Conservation (phyloP, 2,329 filamentous ascomycete genomes). For the Neospermospora avenae region DNA sequence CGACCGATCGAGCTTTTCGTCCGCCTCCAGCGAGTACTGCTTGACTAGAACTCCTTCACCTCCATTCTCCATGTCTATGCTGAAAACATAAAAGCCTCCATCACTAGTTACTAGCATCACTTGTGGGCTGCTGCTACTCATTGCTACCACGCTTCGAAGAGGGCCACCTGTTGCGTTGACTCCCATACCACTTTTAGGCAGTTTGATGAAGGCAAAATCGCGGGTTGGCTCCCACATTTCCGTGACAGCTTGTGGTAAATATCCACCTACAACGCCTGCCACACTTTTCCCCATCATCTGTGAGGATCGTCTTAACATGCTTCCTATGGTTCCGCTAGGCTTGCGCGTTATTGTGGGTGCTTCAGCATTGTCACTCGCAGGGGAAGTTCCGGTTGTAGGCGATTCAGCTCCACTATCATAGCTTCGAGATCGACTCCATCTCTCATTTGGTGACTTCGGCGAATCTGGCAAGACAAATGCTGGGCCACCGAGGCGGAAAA, state of each 20-base stretch:
- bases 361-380: constrained; percentile 31
- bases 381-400: constrained; percentile 34
- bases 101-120: constrained; percentile 98
- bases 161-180: constrained; percentile 45
- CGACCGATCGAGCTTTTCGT: constrained; percentile 35
- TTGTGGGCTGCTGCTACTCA: constrained; percentile 91
- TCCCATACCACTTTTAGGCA: constrained; percentile 59
- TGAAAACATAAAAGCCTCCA: constrained; percentile 91
- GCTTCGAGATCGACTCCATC: constrained; percentile 40
- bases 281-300: constrained; percentile 89
- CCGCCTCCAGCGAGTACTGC: constrained; percentile 67
- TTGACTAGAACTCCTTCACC: constrained; percentile 90
- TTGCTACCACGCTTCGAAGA: constrained; percentile 88
- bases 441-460: constrained; percentile 26
- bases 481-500: constrained; percentile 73
- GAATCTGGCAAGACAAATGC: constrained; percentile 37
- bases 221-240: constrained; percentile 96
- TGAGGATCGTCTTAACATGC: constrained; percentile 88
- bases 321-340: constrained; percentile 77
- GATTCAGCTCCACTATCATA: constrained; percentile 56
- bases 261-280: constrained; percentile 84
- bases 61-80: constrained; percentile 89
- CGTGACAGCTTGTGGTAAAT: constrained; percentile 87
- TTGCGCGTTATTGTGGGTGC: constrained; percentile 39
- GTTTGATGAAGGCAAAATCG: constrained; percentile 95